Evolutionary conservation across 257 asterid genomes (phyloP), one percentile per base, ranked within the genome.

Genomic region (Fraxinus anomala): DNA sequence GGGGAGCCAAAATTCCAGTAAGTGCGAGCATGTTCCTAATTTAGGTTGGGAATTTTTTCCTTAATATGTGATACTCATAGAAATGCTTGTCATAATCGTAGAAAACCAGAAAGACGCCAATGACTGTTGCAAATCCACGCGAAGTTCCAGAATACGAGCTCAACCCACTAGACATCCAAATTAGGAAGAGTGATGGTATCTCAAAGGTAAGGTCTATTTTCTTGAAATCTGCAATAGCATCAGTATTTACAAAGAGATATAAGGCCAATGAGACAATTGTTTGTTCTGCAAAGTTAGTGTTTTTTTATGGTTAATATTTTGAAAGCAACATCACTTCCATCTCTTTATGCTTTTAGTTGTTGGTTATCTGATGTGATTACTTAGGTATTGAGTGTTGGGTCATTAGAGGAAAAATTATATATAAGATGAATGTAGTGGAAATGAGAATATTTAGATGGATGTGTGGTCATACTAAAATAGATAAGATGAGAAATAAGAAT

Each of bases 131-230:
- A 76, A 92, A 93, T 86, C 99, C 98, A 70, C 96, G 97, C 71
- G 97, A 96, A 83, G 96, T 96, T 83, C 99, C 99, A 17, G 99
- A 96, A 85, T 96, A 96, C 78, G 99, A 96, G 83, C 94, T 96
- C 81, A 93, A 91, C 87, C 99, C 98, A 42, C 68, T 85, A 83
- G 97, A 92, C 82, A 92, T 96, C 84, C 97, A 96, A 85, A 91
- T 93, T 74, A 93, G 99, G 40, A 88, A 88, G 83, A 82, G 94
- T 75, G 99, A 96, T 86, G 97, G 99, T 77, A 92, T 96, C 80
- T 87, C 92, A 33, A 93, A 96, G 97, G 99, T 88, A 83, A 74
- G 77, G 54, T 80, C 51, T 72, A 40, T 81, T 73, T 87, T 68
- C 68, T 21, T 39, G 71, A 10, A 69, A 63, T 26, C 68, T 23